These are phyloP conservation scores for Microbotryum saponariae DNA, from an alignment of 1,284 basidiomycete genomes.

Conservation along the genomic window DNA sequence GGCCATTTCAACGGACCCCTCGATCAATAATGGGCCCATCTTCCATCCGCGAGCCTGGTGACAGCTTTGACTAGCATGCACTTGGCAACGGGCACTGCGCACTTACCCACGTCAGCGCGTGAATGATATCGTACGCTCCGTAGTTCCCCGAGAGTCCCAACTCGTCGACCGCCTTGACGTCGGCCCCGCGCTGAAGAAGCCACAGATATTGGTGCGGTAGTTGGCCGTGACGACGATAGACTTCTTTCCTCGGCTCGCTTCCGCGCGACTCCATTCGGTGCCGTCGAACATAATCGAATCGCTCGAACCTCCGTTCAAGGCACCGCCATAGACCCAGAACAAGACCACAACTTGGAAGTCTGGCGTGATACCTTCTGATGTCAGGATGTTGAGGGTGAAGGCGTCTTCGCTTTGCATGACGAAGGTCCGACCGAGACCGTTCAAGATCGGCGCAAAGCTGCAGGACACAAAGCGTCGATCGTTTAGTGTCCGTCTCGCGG, in stretches of 20 bases:
- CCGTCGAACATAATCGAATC: constrained; percentile 23
- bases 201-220: constrained; percentile 28
- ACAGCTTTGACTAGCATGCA: too few species aligned
- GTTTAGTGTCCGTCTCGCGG: too few species aligned
- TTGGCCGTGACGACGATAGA: constrained; percentile 28
- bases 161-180: constrained; percentile 7
- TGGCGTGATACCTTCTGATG: constrained; percentile 4
- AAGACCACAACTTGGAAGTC: constrained; percentile 17
- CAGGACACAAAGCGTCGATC: too few species aligned
- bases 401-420: constrained; percentile 16
- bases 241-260: background rate
- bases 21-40: too few species aligned
- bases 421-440: background rate
- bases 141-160: constrained; percentile 24
- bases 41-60: too few species aligned
- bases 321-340: constrained; percentile 21
- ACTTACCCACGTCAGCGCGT: constrained; percentile 25
- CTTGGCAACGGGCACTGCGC: too few species aligned
- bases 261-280: constrained; percentile 15
- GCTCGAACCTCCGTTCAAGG: constrained; percentile 20
- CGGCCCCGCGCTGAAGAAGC: constrained; percentile 12
- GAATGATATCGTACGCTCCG: constrained; percentile 24
- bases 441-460: too few species aligned
- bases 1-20: too few species aligned
- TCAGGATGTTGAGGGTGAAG: constrained; percentile 23